Percentiles rank a stretch among this genome's conserved stretches.
Conservation (phyloP, 257 asterid species). For the Jaltomata sinuosa region DNA sequence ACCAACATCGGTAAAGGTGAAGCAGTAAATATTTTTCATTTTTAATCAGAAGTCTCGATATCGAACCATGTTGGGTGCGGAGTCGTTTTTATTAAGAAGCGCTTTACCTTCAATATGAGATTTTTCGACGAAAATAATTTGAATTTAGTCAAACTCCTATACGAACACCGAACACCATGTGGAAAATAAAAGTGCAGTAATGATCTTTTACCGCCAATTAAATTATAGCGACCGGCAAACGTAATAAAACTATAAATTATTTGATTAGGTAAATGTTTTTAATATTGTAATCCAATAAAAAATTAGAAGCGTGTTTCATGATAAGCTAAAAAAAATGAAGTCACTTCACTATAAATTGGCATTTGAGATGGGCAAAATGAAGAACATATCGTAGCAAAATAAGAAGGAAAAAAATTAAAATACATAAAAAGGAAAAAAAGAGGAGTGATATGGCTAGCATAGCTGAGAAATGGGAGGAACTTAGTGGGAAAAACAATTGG, state of each 20-base stretch:
- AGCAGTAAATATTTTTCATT: neutral
- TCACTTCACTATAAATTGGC: neutral
- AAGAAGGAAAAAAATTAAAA: neutral
- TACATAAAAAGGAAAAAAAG: neutral
- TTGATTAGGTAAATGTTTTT: neutral
- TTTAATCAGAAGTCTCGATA: too few species aligned
- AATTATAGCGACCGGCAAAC: neutral
- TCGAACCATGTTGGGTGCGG: too few species aligned
- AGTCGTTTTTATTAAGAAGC: rapidly evolving
- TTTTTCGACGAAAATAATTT: too few species aligned
- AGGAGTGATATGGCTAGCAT: constrained; percentile 7
- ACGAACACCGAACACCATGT: neutral
- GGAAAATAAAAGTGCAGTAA: neutral
- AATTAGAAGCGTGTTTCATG: neutral
- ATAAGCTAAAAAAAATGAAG: neutral
- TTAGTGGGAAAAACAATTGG: constrained; percentile 60
- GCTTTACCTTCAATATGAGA: neutral
- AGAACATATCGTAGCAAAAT: neutral
- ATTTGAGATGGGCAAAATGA: neutral
- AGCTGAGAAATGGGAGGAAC: constrained; percentile 49
- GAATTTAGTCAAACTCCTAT: too few species aligned
- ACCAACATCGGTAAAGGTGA: neutral
- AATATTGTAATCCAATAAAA: too few species aligned
- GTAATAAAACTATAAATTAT: neutral
- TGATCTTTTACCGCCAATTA: neutral